phyloP scores from a whole-genome alignment of 768 basidiomycete species.

The Russula virescens region DNA sequence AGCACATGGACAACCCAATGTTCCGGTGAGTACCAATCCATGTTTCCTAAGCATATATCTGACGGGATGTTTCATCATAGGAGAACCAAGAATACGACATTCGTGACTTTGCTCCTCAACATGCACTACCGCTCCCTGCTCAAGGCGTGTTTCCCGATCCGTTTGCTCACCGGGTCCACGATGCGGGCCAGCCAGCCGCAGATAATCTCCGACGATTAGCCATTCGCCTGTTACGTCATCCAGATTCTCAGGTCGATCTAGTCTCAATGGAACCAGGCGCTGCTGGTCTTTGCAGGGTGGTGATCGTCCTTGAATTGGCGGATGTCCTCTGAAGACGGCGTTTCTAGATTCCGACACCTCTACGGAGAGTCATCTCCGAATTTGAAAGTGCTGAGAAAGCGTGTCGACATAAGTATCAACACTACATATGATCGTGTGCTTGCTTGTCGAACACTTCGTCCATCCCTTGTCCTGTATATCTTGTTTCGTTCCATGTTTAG shows the following conservation, averaged over 20 bases:
- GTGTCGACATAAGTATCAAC: too few species aligned
- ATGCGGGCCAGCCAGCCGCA: background rate
- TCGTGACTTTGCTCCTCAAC: background rate
- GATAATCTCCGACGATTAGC: background rate
- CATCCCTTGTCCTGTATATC: too few species aligned
- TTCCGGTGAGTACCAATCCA: background rate
- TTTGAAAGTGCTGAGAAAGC: too few species aligned
- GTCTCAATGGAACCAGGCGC: background rate
- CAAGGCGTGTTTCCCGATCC: too few species aligned
- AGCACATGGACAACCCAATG: background rate
- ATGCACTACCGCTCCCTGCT: background rate
- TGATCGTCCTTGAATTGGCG: background rate
- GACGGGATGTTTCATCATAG: background rate
- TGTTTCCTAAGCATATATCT: background rate
- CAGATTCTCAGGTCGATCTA: background rate
- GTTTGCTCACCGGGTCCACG: too few species aligned
- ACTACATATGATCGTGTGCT: too few species aligned
- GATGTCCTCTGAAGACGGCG: background rate
- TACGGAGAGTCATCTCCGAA: too few species aligned
- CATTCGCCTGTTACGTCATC: background rate
- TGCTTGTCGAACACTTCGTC: too few species aligned
- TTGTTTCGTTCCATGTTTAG: too few species aligned
- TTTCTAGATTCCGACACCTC: too few species aligned
- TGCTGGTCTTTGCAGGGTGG: conserved; percentile 1
- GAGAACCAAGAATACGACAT: background rate